phyloP scores from a whole-genome alignment of 1,284 basidiomycete species.

The Uromyces viciae-fabae region DNA sequence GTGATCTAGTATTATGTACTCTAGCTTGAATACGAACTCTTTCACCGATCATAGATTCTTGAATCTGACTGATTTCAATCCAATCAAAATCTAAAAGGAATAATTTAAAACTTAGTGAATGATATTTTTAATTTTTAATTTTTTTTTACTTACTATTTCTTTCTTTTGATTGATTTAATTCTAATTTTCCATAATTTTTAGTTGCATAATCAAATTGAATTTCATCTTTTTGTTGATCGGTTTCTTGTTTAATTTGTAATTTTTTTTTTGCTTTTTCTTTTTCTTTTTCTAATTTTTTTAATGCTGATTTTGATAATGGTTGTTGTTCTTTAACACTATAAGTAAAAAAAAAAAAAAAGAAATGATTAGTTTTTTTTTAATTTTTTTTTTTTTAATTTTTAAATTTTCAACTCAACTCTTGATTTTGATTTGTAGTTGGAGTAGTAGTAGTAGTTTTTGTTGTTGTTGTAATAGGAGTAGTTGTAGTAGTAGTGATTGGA shows the following conservation, averaged over 20 bases:
- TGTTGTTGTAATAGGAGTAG: background rate
- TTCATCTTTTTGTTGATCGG: constrained; percentile 12
- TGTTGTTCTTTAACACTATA: no score
- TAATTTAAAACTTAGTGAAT: background rate
- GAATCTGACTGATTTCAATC: constrained; percentile 66
- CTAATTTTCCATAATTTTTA: constrained; percentile 82
- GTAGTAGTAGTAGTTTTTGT: background rate
- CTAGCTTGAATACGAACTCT: constrained; percentile 80
- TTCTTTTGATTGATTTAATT: constrained; percentile 85
- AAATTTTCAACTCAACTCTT: background rate
- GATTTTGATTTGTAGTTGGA: background rate
- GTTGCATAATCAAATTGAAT: constrained; percentile 66
- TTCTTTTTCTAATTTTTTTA: constrained; percentile 43
- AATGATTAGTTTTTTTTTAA: background rate
- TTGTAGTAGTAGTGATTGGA: background rate
- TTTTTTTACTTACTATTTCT: constrained; percentile 54
- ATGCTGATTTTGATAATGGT: constrained; percentile 42
- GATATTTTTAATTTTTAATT: background rate
- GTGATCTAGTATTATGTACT: constrained; percentile 83
- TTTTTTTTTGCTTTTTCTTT: constrained; percentile 27
- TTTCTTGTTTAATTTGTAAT: constrained; percentile 20
- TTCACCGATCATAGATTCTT: constrained; percentile 69
- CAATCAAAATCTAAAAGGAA: constrained; percentile 51
- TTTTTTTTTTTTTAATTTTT: background rate
- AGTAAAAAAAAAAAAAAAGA: no score